phyloP scores from a whole-genome alignment of 176 grass and related monocot species.

The Avena sativa region DNA sequence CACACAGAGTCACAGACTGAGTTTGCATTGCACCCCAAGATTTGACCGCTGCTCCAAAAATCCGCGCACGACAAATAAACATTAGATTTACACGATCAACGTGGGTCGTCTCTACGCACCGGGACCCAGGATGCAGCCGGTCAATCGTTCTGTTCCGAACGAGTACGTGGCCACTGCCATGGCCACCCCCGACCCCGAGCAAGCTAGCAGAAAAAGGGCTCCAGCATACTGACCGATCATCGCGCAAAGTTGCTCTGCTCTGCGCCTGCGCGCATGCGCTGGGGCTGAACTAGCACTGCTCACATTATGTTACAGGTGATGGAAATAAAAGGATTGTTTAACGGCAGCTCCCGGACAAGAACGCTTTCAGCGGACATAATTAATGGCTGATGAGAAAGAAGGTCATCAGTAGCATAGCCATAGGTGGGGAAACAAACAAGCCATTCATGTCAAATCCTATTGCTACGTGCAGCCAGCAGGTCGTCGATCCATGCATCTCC shows the following conservation, averaged over 20 bases:
- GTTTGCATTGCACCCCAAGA: constrained; percentile 45
- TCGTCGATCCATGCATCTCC: not conserved
- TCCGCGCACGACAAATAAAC: not conserved
- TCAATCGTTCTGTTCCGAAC: not conserved
- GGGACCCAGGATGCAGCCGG: not conserved
- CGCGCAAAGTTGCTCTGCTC: not conserved
- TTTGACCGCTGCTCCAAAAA: constrained; percentile 49
- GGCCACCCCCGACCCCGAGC: not conserved
- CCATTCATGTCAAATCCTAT: constrained; percentile 20
- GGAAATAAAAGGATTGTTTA: constrained; percentile 45
- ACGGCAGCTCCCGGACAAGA: constrained; percentile 44
- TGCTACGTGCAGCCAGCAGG: not conserved
- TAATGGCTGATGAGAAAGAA: constrained; percentile 15
- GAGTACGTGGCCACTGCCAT: not conserved
- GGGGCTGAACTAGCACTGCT: not conserved
- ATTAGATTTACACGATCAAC: not conserved
- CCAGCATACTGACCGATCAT: constrained; percentile 15
- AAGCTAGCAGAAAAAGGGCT: not conserved
- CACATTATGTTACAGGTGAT: constrained; percentile 20
- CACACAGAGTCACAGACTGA: not conserved
- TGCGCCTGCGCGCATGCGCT: not conserved
- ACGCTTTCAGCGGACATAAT: constrained; percentile 17
- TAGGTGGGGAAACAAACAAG: not conserved
- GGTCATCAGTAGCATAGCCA: not conserved
- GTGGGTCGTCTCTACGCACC: too few species aligned